These are phyloP conservation scores for Sclerotinia glacialis DNA, from an alignment of 2,329 filamentous ascomycete species.

Conservation along the genomic window DNA sequence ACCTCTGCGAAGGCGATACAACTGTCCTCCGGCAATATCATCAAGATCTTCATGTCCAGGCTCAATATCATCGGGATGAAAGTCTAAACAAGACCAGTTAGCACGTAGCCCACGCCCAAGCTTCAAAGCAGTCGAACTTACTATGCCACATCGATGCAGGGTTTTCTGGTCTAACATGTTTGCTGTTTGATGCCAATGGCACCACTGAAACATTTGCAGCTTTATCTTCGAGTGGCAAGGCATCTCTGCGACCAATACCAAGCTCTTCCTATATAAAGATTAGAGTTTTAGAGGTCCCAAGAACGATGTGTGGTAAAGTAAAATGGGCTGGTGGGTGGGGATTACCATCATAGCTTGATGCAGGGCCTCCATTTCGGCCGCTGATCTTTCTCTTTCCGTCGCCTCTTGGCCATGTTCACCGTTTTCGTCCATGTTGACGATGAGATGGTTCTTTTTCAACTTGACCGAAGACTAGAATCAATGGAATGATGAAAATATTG, in stretches of 20 bases:
- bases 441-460: background rate
- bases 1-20: conserved; percentile 32
- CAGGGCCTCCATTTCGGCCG: conserved; percentile 17
- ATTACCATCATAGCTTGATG: conserved; percentile 36
- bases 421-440: conserved; percentile 19
- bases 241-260: conserved; percentile 33
- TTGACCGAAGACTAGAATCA: background rate
- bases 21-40: conserved; percentile 35
- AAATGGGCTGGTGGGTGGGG: too few relatives aligned
- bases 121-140: conserved; percentile 23
- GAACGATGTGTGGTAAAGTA: background rate
- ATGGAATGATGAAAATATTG: background rate
- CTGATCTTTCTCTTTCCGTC: conserved; percentile 1
- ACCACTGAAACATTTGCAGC: background rate
- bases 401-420: background rate
- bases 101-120: background rate
- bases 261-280: conserved; percentile 35
- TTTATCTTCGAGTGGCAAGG: conserved; percentile 32
- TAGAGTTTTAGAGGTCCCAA: background rate
- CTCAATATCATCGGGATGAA: conserved; percentile 30
- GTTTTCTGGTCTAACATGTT: conserved; percentile 7
- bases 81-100: conserved; percentile 21
- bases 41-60: conserved; percentile 29
- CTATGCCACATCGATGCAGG: conserved; percentile 29
- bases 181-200: background rate